Evolutionary conservation across 768 basidiomycete species (phyloP), one percentile per base, ranked within the genome.

Genomic region (Tubosaeta brunneosetosa): DNA sequence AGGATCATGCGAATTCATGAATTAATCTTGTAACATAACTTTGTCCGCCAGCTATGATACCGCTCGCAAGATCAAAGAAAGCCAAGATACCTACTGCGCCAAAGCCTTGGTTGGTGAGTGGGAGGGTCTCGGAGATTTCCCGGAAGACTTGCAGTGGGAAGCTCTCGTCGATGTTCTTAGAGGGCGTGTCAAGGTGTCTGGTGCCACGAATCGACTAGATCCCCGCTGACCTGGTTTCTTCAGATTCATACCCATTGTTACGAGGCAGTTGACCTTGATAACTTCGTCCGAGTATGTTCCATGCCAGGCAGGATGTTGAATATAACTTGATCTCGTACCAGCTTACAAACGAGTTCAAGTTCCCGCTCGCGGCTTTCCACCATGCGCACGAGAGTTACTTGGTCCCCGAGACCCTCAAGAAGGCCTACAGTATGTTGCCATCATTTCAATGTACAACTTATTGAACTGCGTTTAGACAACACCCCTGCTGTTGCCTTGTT

Each of bases 351-450:
- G 94, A 97, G 69, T 97, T 94, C 75, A 73, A 91, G 60, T 93
- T 92, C 63, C 78, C 83, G 2, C 76, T 94, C 27, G 81, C 87
- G 6, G 86, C 89, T 6, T 84, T 94, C 63, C 91, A 94, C 61
- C 87, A 91, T 63, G 94, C 92, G 8, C 85, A 91, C 50, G 92
- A 95, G 66, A 83, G 91, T 1, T 97, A 91, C 70, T 78, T 97
- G n/a, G 86, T 94, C 22, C 90, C 93, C 1, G 82, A 83, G 22
- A 71, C 87, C 4, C 71, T 97, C 55, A 94, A 92, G 69, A 73
- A 79, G 66, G 82, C 85, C 55, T 94, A 77, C 51, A 65, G 69
- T 69, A 55, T 19, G 58, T 49, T 38, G 25, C 43, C 13, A 51
- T 51, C 4, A 25, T 14, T 49, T 49, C 13, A n/a, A 25, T 44